Base-by-base conservation (phyloP, 1,284 basidiomycete species). In the Coriolopsis trogii region DNA sequence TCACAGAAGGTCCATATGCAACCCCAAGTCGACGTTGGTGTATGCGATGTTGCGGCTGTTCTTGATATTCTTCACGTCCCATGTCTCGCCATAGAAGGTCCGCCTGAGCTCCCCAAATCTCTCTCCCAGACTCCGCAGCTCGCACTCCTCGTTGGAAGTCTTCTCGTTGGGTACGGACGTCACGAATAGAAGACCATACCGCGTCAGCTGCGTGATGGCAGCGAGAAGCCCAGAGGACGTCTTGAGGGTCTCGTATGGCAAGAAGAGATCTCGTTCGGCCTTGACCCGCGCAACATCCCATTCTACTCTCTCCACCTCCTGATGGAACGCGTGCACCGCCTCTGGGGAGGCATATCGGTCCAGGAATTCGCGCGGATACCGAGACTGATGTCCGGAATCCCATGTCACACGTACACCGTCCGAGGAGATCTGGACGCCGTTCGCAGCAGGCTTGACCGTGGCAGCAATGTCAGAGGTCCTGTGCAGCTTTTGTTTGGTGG, bases 11-110 rank as follows among this genome's bases (percentile, higher is more conserved):
- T 98, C 95, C 89, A 95, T 94, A 67, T 98, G 96, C 18, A 96
- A 68, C 0, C 90, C 95, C 2, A 99, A 77, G 62, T 93, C 83
- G 16, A 97, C 76, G 68, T 94, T 89, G 6, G 96, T 99, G 69
- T 98, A 98, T 2, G 96, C 96, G 55, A 99, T 93, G 70, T 99
- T 99, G 60, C 81, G 84, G 60, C 89, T 91, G 51, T 90, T 77
- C 40, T 72, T 72, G 37, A 91, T 67, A 57, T 86, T 91, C 70
- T 85, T 84, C 18, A 99, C 96, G 69, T 98, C 87, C 93, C 95
- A 99, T 1, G 90, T 73, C 50, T 80, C 74, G 1, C 96, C 96
- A 65, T 99, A 99, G 70, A 98, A 96, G 9, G 95, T 98, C 48
- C 82, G 76, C 28, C 94, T 77, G 23, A 98, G 76, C 60, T 91